phyloP scores from a whole-genome alignment of 306 rosid species.

The Mimosa pudica region DNA sequence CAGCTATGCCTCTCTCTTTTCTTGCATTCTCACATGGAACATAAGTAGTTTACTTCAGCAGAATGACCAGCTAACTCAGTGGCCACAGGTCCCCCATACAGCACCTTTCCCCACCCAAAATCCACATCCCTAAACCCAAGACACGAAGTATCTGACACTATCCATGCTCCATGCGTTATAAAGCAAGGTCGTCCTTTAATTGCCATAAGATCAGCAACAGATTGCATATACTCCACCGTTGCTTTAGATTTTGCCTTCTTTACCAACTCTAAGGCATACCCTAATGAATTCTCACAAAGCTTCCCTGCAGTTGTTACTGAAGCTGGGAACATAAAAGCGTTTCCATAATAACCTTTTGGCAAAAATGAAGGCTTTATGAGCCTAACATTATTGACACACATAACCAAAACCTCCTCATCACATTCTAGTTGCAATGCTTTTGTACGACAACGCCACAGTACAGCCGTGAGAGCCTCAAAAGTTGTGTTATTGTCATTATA shows the following conservation, averaged over 20 bases:
- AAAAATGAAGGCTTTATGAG: not conserved
- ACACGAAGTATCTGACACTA: not conserved
- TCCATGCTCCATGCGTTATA: too few relatives aligned
- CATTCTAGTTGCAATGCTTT: not conserved
- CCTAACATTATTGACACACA: not conserved
- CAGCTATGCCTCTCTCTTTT: not conserved
- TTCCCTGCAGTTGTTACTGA: not conserved
- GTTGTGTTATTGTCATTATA: not conserved
- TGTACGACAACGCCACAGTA: not conserved
- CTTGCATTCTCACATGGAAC: not conserved
- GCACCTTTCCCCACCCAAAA: not conserved
- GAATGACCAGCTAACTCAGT: not conserved
- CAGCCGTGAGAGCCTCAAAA: not conserved
- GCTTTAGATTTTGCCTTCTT: not conserved
- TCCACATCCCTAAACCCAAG: not conserved
- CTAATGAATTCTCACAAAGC: not conserved
- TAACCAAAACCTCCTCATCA: not conserved
- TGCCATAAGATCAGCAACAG: not conserved
- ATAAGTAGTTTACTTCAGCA: not conserved
- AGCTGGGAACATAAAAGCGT: not conserved
- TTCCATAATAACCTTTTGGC: not conserved
- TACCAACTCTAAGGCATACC: not conserved
- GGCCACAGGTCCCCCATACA: not conserved
- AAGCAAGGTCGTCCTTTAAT: not conserved
- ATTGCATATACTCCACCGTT: not conserved